Percentiles rank a stretch among this genome's conserved stretches.
These are phyloP conservation scores for Chrysochromulina tobinii DNA, from an alignment of 78 protist genomes.

Conservation along the genomic window DNA sequence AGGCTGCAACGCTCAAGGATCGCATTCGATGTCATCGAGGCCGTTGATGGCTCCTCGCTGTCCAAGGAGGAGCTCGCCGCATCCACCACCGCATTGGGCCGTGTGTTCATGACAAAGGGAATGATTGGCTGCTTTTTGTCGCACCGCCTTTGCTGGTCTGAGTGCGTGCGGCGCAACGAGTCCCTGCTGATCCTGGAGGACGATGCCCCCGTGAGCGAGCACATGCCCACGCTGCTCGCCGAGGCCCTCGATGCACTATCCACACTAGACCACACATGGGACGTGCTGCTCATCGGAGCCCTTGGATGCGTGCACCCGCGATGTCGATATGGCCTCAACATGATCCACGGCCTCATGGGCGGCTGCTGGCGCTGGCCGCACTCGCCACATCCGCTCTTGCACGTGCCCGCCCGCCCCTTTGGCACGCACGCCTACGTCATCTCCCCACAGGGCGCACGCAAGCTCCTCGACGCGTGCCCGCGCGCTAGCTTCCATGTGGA, in stretches of 20 bases:
- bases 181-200: not conserved
- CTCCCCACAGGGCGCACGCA: not conserved
- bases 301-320: not conserved
- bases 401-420: not conserved
- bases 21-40: not conserved
- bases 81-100: not conserved
- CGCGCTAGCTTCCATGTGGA: not conserved
- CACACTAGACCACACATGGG: not conserved
- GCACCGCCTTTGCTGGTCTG: not conserved
- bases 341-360: not conserved
- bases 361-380: no score
- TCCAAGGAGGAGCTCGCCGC: not conserved
- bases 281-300: not conserved
- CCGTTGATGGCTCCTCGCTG: not conserved
- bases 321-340: not conserved
- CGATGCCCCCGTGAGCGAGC: not conserved
- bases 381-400: not conserved
- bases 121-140: not conserved
- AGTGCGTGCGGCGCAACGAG: not conserved
- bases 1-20: not conserved
- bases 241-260: not conserved
- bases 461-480: not conserved
- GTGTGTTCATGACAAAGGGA: not conserved
- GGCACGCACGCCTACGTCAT: slow-evolving; percentile 1
- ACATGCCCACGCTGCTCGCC: not conserved